These are phyloP conservation scores for Tolypocladium album DNA, from an alignment of 2,329 filamentous ascomycete genomes.

Conservation along the genomic window DNA sequence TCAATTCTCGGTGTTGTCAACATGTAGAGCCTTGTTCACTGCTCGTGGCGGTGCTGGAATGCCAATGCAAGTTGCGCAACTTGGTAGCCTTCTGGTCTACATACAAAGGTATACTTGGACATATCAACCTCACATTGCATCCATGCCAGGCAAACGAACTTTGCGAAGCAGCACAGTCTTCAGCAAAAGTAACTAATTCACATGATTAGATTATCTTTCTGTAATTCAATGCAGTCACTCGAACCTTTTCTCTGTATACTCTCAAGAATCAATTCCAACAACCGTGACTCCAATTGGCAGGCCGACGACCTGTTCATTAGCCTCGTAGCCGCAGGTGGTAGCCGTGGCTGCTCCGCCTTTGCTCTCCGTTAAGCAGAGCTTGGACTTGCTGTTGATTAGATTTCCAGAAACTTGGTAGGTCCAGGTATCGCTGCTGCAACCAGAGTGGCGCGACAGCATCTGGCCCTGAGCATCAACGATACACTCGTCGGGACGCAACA, in stretches of 20 bases:
- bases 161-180: not conserved
- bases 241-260: constrained; percentile 31
- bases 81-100: constrained; percentile 45
- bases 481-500: constrained; percentile 22
- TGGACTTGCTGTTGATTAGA: constrained; percentile 21
- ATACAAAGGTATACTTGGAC: constrained; percentile 48
- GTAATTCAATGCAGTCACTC: constrained; percentile 40
- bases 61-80: constrained; percentile 13
- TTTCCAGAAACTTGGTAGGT: constrained; percentile 31
- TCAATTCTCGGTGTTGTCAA: constrained; percentile 49
- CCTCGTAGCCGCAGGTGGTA: constrained; percentile 21
- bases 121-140: constrained; percentile 34
- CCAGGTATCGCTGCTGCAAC: constrained; percentile 24
- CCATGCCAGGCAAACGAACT: constrained; percentile 34
- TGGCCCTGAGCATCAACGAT: constrained; percentile 14
- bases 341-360: constrained; percentile 12
- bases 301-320: constrained; percentile 33
- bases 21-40: constrained; percentile 22
- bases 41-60: not conserved
- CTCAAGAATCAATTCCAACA: not conserved
- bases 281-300: constrained; percentile 27
- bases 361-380: constrained; percentile 27
- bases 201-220: constrained; percentile 38
- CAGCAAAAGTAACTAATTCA: not conserved
- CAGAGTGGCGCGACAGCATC: constrained; percentile 5